Base-by-base conservation (phyloP, 306 rosid species). In the Trifolium subterraneum region DNA sequence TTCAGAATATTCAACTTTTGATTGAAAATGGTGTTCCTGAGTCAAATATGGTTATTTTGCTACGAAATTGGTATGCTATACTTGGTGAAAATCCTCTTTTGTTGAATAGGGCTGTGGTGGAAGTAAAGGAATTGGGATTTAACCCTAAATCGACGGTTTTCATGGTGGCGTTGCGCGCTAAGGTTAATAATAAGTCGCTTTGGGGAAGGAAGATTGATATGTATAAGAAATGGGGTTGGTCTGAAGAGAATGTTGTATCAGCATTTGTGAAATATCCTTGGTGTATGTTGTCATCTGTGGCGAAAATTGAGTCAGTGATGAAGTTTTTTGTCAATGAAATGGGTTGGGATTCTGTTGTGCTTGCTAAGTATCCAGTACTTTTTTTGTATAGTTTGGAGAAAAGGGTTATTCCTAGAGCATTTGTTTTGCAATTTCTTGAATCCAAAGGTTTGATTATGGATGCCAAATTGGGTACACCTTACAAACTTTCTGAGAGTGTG, bases 201-300 rank as follows among this genome's bases (percentile, higher is more conserved):
- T 83, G 89, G 89, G 63, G 44, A 5, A 64, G 20, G 38, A 86
- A 86, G 79, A 1, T 80, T 66, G 50, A 48, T n/a, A 8, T 60
- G 27, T 85, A 62, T 52, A 80, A 77, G 83, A 79, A 75, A 25
- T 86, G 87, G 89, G 89, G 85, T 27, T 80, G 84, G 80, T 80
- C 85, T 27, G 81, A 86, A 11, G 65, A 86, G 7, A 14, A 16
- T 8, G 25, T 51, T 38, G 15, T 55, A 14, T 41, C 78, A 2
- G 68, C 83, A 23, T 82, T 86, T 83, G 1, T 48, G 41, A 62
- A n/a, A 33, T 15, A 54, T 74, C 89, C 89, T 0, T 80, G 81
- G 69, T 83, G 79, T 19, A 83, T 83, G 89, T 3, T 61, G 22
- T 15, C 58, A 10, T 86, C 89, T 29, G 80, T 77, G 68, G 58